A percentile compares a stretch with the other conserved stretches of the same genome.
These are phyloP conservation scores for Fusarium buxicola DNA, from an alignment of 2,329 filamentous ascomycete genomes.

Conservation along the genomic window DNA sequence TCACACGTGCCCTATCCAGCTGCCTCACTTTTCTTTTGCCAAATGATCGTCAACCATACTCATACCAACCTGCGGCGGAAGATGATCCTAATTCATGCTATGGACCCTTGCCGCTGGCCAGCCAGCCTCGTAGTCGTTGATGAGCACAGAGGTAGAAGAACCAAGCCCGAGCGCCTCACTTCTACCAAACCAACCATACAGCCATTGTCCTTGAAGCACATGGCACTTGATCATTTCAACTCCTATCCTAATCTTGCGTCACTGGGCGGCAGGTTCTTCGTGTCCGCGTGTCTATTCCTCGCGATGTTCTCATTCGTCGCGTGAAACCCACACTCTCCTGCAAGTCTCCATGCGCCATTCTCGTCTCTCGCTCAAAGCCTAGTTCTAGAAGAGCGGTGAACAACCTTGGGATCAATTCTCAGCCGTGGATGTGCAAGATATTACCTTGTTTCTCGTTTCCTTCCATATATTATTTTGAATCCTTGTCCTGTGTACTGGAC, in stretches of 20 bases:
- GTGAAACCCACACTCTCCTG: slow-evolving; percentile 20
- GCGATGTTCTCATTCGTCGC: slow-evolving; percentile 23
- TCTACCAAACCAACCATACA: slow-evolving; percentile 13
- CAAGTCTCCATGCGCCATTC: slow-evolving; percentile 19
- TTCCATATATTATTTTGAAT: not conserved
- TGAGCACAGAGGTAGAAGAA: slow-evolving; percentile 1
- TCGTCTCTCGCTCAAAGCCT: slow-evolving; percentile 17
- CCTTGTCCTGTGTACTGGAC: slow-evolving; percentile 15
- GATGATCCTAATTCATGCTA: slow-evolving; percentile 1
- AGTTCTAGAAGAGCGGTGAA: slow-evolving; percentile 42
- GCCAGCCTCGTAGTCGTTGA: slow-evolving; percentile 2
- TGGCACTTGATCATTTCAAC: slow-evolving; percentile 26
- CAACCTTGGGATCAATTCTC: slow-evolving; percentile 16
- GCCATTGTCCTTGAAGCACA: slow-evolving; percentile 22
- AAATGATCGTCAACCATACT: not conserved
- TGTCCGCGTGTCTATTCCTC: slow-evolving; percentile 13
- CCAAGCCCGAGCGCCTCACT: slow-evolving; percentile 10
- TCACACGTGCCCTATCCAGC: slow-evolving; percentile 25
- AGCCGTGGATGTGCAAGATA: slow-evolving; percentile 10
- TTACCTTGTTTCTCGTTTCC: slow-evolving; percentile 13
- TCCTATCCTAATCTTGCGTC: slow-evolving; percentile 16
- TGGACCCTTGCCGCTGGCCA: slow-evolving; percentile 12
- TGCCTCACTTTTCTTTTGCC: slow-evolving; percentile 2
- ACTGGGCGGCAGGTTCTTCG: slow-evolving; percentile 7
- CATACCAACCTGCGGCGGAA: slow-evolving; percentile 3